Conservation (phyloP, 345 rosid genomes). For the Psidium guajava region DNA sequence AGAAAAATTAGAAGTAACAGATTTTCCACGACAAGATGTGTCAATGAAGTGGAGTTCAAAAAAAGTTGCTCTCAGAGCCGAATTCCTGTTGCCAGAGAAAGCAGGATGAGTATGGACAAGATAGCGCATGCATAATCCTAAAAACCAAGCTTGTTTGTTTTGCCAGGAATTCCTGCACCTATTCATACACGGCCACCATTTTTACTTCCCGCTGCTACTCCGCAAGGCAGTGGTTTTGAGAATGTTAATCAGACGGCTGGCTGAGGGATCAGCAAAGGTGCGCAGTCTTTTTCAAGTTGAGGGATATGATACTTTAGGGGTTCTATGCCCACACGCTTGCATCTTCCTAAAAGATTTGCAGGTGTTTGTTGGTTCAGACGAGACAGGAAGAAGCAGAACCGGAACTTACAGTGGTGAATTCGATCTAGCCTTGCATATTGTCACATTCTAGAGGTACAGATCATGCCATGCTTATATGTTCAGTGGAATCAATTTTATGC, state of each 20-base stretch:
- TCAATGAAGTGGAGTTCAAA: background rate
- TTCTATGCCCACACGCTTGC: background rate
- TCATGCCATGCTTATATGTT: background rate
- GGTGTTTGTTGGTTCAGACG: conserved; percentile 58
- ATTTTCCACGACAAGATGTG: background rate
- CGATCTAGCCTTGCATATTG: conserved; percentile 68
- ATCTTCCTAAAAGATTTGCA: background rate
- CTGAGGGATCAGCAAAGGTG: conserved; percentile 50
- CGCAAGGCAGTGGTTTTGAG: conserved; percentile 33
- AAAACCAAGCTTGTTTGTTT: background rate
- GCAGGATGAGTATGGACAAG: background rate
- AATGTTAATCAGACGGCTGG: conserved; percentile 67
- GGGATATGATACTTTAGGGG: background rate
- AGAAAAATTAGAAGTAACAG: background rate
- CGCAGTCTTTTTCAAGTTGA: background rate
- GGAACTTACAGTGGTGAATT: conserved; percentile 68
- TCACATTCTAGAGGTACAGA: conserved; percentile 73
- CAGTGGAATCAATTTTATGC: background rate
- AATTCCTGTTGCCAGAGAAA: background rate
- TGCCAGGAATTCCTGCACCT: conserved; percentile 33
- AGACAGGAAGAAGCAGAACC: conserved; percentile 63
- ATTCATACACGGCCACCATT: conserved; percentile 48
- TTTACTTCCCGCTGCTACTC: conserved; percentile 57
- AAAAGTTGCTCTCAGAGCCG: background rate
- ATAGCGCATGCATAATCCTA: background rate